A percentile compares a stretch with the other conserved stretches of the same genome.
Evolutionary conservation across 2,329 filamentous ascomycete genomes (phyloP).

Genomic region (Pezicula rhizophila): DNA sequence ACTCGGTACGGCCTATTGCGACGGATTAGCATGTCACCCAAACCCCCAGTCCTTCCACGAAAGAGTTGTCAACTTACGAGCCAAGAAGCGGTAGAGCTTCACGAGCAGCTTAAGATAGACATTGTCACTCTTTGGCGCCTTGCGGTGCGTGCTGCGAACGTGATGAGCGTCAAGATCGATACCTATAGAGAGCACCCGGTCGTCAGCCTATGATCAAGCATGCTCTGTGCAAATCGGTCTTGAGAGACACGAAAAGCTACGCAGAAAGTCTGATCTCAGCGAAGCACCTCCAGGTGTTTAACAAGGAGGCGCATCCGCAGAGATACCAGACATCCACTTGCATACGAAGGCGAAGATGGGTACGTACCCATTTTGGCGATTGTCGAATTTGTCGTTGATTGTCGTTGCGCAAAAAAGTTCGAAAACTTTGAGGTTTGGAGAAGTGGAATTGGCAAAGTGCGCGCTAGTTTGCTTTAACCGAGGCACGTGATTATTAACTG

Average conservation of each 20-base stretch:
- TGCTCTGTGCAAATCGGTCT: conserved; percentile 47
- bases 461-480: no score
- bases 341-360: conserved; percentile 28
- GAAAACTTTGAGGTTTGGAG: no score
- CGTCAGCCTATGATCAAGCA: conserved; percentile 60
- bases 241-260: conserved; percentile 26
- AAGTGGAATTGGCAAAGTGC: no score
- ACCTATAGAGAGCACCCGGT: conserved; percentile 49
- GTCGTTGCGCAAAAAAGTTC: not conserved
- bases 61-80: conserved; percentile 60
- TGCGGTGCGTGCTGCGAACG: conserved; percentile 71
- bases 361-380: conserved; percentile 31
- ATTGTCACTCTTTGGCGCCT: conserved; percentile 97
- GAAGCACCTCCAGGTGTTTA: conserved; percentile 14
- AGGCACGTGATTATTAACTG: no score
- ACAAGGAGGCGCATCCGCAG: conserved; percentile 7
- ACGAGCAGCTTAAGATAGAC: conserved; percentile 95
- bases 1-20: conserved; percentile 78
- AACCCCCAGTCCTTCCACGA: conserved; percentile 7
- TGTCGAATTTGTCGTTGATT: conserved; percentile 20
- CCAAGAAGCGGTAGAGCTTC: conserved; percentile 96
- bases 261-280: conserved; percentile 21
- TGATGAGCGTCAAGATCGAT: conserved; percentile 68
- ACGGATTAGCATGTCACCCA: not conserved
- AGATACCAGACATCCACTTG: conserved; percentile 27